A percentile compares a stretch with the other conserved stretches of the same genome.
Conservation (phyloP, 805 yeast species). For the Candida maris region DNA sequence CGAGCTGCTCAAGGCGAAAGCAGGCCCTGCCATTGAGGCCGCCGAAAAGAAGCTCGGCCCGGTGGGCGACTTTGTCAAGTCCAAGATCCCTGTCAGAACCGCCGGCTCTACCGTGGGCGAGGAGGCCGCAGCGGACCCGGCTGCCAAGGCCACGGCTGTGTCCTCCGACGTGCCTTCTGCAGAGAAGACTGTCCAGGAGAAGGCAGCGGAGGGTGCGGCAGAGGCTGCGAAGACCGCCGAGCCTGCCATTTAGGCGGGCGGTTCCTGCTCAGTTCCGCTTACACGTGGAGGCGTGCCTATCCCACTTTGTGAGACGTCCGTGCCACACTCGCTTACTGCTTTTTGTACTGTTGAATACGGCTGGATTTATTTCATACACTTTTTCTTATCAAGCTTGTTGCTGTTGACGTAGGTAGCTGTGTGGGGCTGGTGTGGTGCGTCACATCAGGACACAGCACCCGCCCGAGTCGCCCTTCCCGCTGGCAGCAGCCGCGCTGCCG, state of each 20-base stretch:
- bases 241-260: conserved; percentile 1
- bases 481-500: conserved; percentile 8
- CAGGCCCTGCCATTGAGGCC: conserved; percentile 56
- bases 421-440: not conserved
- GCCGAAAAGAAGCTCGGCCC: conserved; percentile 64
- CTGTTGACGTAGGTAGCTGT: too few species aligned
- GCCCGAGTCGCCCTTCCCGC: conserved; percentile 21
- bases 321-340: too few species aligned
- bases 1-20: conserved; percentile 37
- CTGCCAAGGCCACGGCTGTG: conserved; percentile 10
- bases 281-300: too few species aligned
- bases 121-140: conserved; percentile 6
- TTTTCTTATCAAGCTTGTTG: too few species aligned
- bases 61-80: conserved; percentile 54
- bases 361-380: too few species aligned
- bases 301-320: too few species aligned
- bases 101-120: conserved; percentile 64
- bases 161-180: conserved; percentile 6
- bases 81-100: conserved; percentile 61
- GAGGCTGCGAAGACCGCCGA: conserved; percentile 4
- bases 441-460: too few species aligned
- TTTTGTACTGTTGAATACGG: not conserved
- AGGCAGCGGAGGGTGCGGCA: conserved; percentile 1
- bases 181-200: conserved; percentile 3
- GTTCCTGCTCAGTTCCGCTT: too few species aligned